These are phyloP conservation scores for Flaveria robusta DNA, from an alignment of 129 eudicot genomes.

Conservation along the genomic window DNA sequence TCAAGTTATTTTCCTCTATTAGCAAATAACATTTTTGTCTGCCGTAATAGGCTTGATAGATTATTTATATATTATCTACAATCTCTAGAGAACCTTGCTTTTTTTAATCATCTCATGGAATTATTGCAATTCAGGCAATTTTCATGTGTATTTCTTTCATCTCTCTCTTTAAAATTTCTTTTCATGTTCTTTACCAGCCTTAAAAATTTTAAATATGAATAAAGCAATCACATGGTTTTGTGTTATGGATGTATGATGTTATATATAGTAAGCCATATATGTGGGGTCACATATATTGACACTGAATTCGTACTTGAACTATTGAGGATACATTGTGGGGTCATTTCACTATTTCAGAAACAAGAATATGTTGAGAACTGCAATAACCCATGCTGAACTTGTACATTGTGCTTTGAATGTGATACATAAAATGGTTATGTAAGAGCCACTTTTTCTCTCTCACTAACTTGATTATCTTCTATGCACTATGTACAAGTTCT, in stretches of 20 bases:
- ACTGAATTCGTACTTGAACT: neutral
- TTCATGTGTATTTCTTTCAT: neutral
- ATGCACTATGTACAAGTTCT: no score
- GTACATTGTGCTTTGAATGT: no score
- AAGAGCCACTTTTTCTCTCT: no score
- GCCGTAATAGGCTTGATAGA: neutral
- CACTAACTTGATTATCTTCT: no score
- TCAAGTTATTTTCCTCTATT: neutral
- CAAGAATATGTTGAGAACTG: no score
- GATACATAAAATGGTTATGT: no score
- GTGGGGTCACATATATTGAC: no score
- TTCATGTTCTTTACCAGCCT: neutral
- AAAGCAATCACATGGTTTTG: neutral
- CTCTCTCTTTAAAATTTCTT: neutral
- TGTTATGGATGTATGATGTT: neutral
- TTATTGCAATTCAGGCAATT: neutral
- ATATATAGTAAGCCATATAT: no score
- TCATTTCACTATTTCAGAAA: no score
- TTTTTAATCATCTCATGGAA: neutral
- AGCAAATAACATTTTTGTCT: neutral
- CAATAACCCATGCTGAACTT: no score
- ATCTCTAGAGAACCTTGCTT: neutral
- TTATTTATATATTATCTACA: neutral
- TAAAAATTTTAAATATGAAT: neutral
- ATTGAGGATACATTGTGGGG: neutral